Evolutionary conservation across 2,329 filamentous ascomycete genomes (phyloP).

Genomic region (Microcera coccophila): DNA sequence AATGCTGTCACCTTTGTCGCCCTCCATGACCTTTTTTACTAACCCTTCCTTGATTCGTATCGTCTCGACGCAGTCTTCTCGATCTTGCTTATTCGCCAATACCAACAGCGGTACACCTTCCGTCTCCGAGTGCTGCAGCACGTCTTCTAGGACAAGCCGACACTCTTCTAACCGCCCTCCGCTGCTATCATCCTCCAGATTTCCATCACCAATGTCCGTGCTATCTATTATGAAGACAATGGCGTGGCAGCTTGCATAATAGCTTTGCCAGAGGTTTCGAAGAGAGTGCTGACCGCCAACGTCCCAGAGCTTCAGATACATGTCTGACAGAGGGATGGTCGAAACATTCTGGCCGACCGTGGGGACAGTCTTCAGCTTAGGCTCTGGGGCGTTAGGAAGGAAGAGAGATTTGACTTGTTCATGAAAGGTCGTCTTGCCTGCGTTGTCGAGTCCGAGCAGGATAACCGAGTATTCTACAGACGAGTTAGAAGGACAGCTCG

Average conservation of each 20-base stretch:
- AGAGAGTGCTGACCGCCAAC: conserved; percentile 89
- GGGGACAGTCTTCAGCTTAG: conserved; percentile 80
- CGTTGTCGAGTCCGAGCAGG: conserved; percentile 94
- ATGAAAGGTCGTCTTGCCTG: conserved; percentile 96
- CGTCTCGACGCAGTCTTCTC: conserved; percentile 96
- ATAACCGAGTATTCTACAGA: conserved; percentile 87
- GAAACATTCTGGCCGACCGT: conserved; percentile 97
- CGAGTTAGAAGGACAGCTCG: conserved; percentile 3
- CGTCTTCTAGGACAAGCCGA: conserved; percentile 80
- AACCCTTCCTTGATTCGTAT: conserved; percentile 95
- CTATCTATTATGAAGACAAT: conserved; percentile 98
- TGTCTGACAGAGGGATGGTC: conserved; percentile 83
- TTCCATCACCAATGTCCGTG: conserved; percentile 84
- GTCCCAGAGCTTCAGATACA: conserved; percentile 99
- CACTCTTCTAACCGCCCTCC: conserved; percentile 80
- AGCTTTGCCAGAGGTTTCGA: conserved; percentile 89
- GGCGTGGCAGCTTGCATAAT: conserved; percentile 90
- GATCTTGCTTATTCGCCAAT: conserved; percentile 94
- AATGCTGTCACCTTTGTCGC: conserved; percentile 80
- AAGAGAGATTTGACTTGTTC: conserved; percentile 93
- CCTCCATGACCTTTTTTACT: conserved; percentile 92
- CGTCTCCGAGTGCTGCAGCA: conserved; percentile 80
- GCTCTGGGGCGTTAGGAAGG: conserved; percentile 58
- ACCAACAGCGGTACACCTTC: conserved; percentile 89
- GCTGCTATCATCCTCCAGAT: conserved; percentile 50